Percentiles rank a stretch among this genome's conserved stretches.
These are phyloP conservation scores for Ustilago cynodontis DNA, from an alignment of 1,284 basidiomycete genomes.

Conservation along the genomic window DNA sequence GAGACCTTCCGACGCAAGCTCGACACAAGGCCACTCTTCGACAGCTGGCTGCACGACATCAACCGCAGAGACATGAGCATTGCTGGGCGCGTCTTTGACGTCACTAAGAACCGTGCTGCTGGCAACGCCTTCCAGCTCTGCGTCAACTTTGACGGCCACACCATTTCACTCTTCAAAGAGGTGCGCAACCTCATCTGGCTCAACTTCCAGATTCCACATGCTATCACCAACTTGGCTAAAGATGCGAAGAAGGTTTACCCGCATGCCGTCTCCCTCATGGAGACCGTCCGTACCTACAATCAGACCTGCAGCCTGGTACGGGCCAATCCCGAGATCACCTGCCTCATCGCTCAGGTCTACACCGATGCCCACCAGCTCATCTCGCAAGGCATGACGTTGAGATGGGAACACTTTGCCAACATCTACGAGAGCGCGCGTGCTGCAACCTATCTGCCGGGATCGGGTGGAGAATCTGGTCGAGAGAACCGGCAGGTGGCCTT, in stretches of 20 bases:
- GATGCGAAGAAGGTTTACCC: constrained; percentile 98
- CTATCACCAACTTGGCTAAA: constrained; percentile 94
- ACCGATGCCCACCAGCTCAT: constrained; percentile 59
- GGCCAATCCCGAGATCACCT: constrained; percentile 87
- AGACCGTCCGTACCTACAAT: constrained; percentile 94
- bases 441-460: constrained; percentile 67
- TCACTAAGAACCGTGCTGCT: constrained; percentile 79
- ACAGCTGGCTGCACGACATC: constrained; percentile 96
- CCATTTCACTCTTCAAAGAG: constrained; percentile 98
- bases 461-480: constrained; percentile 45
- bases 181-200: constrained; percentile 95
- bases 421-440: constrained; percentile 74
- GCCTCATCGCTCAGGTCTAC: constrained; percentile 74
- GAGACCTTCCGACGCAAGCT: constrained; percentile 94
- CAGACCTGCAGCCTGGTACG: constrained; percentile 90
- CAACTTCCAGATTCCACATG: constrained; percentile 92
- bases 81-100: constrained; percentile 94
- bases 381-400: constrained; percentile 78
- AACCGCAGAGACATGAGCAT: constrained; percentile 87
- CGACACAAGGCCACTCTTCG: constrained; percentile 91
- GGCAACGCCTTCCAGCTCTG: constrained; percentile 79
- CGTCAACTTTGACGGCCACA: constrained; percentile 97
- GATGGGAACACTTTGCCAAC: constrained; percentile 88
- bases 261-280: constrained; percentile 93
- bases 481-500: constrained; percentile 91